phyloP scores from a whole-genome alignment of 257 asterid species.

The Anisodus tanguticus region DNA sequence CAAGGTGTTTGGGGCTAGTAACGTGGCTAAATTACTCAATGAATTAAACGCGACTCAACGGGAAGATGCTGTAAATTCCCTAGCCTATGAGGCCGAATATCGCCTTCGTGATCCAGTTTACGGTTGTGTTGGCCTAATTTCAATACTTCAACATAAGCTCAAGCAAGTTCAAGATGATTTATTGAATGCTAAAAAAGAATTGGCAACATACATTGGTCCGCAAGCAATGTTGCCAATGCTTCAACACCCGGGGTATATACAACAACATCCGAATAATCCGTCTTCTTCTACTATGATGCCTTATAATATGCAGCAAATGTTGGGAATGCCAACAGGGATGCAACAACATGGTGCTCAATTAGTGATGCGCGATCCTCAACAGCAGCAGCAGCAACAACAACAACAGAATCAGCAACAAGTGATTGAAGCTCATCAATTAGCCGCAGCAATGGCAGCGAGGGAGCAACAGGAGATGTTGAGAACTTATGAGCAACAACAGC shows the following conservation, averaged over 20 bases:
- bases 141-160: conserved; percentile 66
- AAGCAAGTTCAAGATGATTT: conserved; percentile 65
- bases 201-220: conserved; percentile 67
- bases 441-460: conserved; percentile 46
- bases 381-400: background rate
- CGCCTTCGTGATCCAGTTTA: conserved; percentile 83
- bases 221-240: conserved; percentile 52
- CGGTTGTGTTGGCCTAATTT: conserved; percentile 86
- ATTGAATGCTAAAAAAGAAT: conserved; percentile 62
- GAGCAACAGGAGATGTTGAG: conserved; percentile 58
- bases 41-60: conserved; percentile 66
- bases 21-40: conserved; percentile 76
- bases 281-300: conserved; percentile 51
- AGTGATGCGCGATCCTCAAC: conserved; percentile 56
- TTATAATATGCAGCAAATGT: conserved; percentile 48
- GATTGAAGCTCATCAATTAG: conserved; percentile 39
- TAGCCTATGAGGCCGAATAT: conserved; percentile 81
- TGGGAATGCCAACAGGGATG: conserved; percentile 55
- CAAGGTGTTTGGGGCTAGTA: conserved; percentile 89
- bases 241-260: conserved; percentile 50
- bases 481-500: conserved; percentile 53
- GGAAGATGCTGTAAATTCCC: conserved; percentile 78
- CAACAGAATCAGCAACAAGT: conserved; percentile 41
- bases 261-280: conserved; percentile 42
- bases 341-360: conserved; percentile 48